Base-by-base conservation (phyloP, 2,329 filamentous ascomycete genomes). In the Colletotrichum cereale region DNA sequence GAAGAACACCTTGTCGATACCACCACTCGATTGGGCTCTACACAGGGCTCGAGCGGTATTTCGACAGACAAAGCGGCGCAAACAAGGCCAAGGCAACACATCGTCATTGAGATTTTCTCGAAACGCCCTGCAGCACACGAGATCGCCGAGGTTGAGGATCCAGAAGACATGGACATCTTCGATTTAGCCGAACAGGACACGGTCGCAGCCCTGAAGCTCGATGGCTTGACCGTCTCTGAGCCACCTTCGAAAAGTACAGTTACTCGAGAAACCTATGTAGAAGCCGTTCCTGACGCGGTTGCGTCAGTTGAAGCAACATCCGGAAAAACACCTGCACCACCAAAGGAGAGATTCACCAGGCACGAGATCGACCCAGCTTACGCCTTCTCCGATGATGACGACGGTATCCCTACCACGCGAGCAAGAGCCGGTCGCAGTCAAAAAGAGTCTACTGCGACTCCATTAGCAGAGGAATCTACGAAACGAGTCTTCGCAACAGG, bases 351-450 rank as follows among this genome's bases (percentile, higher is more conserved):
- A 21, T 73, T 69, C 36, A 14, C 34, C 16, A 73, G 71, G 31
- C 53, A 73, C 11, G 47, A 72, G 16, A 71, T 76, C 29, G 74
- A 75, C 50, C 52, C 60, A 1, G 60, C 72, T 4, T 75, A 77
- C 36, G 71, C 60, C 24, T 77, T 77, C 55, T 76, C 76, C 7
- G 74, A 76, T 60, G 74, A 75, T 5, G 74, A 77, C 26, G 74
- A 75, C 10, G 75, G 67, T 14, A 71, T 76, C 52, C 65, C 70
- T 5, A 34, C n/a, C 11, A 31, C 44, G 10, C 60, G 24, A 50
- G 16, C 48, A 5, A 53, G 29, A 48, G 11, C 16, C 18, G 14
- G 5, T 36, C 52, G 48, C 21, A 7, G 2, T 14, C 34, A 60
- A 3, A 34, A 31, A 31, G 5, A 40, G 31, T 8, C 26, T 6